These are phyloP conservation scores for Vairimorpha necatrix DNA, from an alignment of 371 early-diverging fungal genomes.

Conservation along the genomic window DNA sequence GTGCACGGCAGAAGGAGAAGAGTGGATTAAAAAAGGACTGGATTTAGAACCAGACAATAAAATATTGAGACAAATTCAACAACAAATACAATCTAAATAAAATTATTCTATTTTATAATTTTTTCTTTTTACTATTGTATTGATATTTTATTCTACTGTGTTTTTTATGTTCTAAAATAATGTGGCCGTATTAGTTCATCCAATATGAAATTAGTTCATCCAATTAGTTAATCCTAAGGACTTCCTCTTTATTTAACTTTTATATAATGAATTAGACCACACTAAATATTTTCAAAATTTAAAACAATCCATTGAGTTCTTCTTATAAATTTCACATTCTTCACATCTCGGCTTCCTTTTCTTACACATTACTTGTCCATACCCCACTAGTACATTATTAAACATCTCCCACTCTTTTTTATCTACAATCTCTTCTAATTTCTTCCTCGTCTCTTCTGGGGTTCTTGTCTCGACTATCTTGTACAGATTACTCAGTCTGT, in stretches of 20 bases:
- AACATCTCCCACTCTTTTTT: conserved; percentile 76
- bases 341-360: conserved; percentile 71
- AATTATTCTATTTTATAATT: not conserved
- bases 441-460: conserved; percentile 70
- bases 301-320: no score
- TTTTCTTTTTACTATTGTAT: not conserved
- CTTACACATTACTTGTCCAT: conserved; percentile 80
- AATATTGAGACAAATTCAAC: not conserved
- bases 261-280: no score
- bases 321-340: conserved; percentile 79
- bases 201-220: no score
- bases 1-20: not conserved
- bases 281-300: no score
- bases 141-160: conserved; percentile 14
- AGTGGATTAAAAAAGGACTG: not conserved
- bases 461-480: conserved; percentile 73
- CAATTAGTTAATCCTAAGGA: no score
- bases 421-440: conserved; percentile 64
- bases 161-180: no score
- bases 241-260: no score
- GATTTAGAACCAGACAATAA: not conserved
- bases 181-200: no score
- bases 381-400: conserved; percentile 84
- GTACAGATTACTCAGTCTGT: conserved; percentile 80
- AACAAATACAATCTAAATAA: not conserved